A percentile compares a stretch with the other conserved stretches of the same genome.
Conservation (phyloP, 352 stramenopile species). For the Globisporangium paroecandrum region DNA sequence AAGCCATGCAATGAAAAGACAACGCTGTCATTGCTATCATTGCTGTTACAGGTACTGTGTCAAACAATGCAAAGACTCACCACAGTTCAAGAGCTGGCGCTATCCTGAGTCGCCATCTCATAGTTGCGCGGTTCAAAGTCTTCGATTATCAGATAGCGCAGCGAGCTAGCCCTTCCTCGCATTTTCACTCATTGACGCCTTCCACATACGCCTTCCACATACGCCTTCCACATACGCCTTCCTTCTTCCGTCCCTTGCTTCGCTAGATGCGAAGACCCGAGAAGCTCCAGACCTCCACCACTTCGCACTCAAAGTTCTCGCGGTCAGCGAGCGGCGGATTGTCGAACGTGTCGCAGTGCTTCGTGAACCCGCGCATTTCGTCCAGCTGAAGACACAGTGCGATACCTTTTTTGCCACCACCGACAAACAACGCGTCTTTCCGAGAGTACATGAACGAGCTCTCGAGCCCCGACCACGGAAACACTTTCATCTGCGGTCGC, state of each 20-base stretch:
- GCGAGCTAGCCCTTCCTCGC: neutral
- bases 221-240: neutral
- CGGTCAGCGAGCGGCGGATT: constrained; percentile 46
- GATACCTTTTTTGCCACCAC: constrained; percentile 63
- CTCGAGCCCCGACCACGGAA: constrained; percentile 60
- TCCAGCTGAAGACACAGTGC: constrained; percentile 70
- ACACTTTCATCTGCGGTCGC: constrained; percentile 50
- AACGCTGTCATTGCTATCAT: neutral
- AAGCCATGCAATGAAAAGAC: neutral
- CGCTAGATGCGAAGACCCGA: constrained; percentile 55
- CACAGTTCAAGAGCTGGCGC: neutral
- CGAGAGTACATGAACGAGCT: constrained; percentile 71
- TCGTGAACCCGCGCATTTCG: constrained; percentile 65
- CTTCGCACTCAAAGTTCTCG: constrained; percentile 57
- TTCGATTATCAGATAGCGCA: neutral
- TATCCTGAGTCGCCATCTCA: neutral
- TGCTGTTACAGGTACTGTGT: neutral
- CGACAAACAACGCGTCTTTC: constrained; percentile 55
- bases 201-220: neutral
- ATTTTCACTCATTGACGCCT: neutral
- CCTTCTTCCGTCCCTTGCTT: neutral
- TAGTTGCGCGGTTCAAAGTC: neutral
- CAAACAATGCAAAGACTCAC: neutral
- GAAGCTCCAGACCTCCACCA: constrained; percentile 72
- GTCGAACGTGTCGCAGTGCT: constrained; percentile 62